Base-by-base conservation (phyloP, 1,284 basidiomycete genomes). In the Naganishia cerealis region DNA sequence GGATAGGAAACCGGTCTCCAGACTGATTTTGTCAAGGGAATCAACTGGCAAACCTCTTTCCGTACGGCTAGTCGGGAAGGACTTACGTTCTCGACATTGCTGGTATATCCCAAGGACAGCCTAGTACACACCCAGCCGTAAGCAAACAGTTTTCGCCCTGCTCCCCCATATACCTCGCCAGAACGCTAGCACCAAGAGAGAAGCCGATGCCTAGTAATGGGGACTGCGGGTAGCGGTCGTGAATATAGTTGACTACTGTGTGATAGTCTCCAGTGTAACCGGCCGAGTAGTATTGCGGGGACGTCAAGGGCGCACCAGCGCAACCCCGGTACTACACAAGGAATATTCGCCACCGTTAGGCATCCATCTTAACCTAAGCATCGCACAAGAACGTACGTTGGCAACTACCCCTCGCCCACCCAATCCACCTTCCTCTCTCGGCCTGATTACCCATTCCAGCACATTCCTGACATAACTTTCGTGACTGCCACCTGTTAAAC, bases 141-240 rank as follows among this genome's bases (percentile, higher is more conserved):
- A 99, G 81, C n/a, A 92, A 86, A 70, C 88, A 90, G 10, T 82
- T 75, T n/a, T 85, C 84, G 10, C 90, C 90, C 76, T 94, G 90
- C 79, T 96, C 89, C 7, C 91, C 93, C 58, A 95, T 82, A 79
- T 96, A 97, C 71, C 92, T 86, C n/a, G 91, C 89, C 71, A 99
- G 81, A 52, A 98, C 89, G 75, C 92, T 92, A 46, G 94, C 92
- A 61, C 95, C 96, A 56, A 99, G 86, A 3, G 92, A 96, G 82
- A 97, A 99, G 7, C 93, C 93, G 36, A 96, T 81, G 13, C 91
- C 95, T 40, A 94, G 82, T 48, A 98, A 82, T 8, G 89, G 90
- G 0, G 94, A 91, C 26, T 85, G 80, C 2, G 96, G 94, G 74
- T 89, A 94, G 68, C 82, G 81, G 68, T 86, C 80, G 6, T 87